A percentile compares a stretch with the other conserved stretches of the same genome.
phyloP scores from a whole-genome alignment of 2,329 filamentous ascomycete species.

The Intubia oerlemansii region DNA sequence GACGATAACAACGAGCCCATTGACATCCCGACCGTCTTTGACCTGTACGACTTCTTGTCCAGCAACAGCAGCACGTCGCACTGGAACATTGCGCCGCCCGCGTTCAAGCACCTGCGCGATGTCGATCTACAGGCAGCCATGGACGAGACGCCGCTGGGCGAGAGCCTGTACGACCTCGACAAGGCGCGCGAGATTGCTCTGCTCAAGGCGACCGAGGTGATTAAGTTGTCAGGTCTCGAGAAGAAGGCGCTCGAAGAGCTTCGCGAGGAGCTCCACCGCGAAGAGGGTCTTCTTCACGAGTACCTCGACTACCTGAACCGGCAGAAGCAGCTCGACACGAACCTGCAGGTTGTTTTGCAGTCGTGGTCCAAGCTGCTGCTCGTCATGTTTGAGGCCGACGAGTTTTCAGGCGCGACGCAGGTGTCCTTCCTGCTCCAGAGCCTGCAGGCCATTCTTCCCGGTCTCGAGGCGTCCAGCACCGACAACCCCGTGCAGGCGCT shows the following conservation, averaged over 20 bases:
- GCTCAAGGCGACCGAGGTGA: conserved; percentile 42
- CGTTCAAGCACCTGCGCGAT: conserved; percentile 37
- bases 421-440: conserved; percentile 68
- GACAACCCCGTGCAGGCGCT: conserved; percentile 48
- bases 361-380: conserved; percentile 73
- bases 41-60: conserved; percentile 74
- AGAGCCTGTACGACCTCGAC: conserved; percentile 42
- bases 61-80: conserved; percentile 24
- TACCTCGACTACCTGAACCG: conserved; percentile 44
- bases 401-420: conserved; percentile 51
- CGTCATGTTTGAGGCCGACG: conserved; percentile 63
- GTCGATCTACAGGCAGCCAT: conserved; percentile 46
- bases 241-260: conserved; percentile 16
- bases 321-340: conserved; percentile 31
- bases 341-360: conserved; percentile 46
- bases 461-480: conserved; percentile 56
- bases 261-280: conserved; percentile 26
- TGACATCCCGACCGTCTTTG: conserved; percentile 59
- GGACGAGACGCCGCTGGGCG: conserved; percentile 30
- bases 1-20: conserved; percentile 44
- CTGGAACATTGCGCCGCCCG: conserved; percentile 29
- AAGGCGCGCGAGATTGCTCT: conserved; percentile 55
- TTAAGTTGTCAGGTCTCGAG: conserved; percentile 10
- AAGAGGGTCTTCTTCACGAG: conserved; percentile 37
- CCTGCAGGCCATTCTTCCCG: conserved; percentile 71